phyloP scores from a whole-genome alignment of 139 green algal species.

The Chlamydomonas incerta region DNA sequence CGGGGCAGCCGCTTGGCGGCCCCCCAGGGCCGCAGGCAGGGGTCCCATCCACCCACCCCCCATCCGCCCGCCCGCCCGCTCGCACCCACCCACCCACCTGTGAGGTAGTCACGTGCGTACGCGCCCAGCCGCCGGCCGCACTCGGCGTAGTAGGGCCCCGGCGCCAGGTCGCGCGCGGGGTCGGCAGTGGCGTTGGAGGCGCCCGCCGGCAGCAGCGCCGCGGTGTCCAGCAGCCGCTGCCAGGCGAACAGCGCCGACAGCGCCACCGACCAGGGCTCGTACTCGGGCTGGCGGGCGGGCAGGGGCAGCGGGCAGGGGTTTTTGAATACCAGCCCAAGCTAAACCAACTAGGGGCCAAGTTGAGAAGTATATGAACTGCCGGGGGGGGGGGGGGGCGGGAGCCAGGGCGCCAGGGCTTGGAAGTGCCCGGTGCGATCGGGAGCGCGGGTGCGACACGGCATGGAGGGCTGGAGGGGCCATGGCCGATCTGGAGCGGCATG shows the following conservation, averaged over 20 bases:
- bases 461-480: too few relatives aligned
- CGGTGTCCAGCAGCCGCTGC: constrained; percentile 37
- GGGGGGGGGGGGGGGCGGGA: too few relatives aligned
- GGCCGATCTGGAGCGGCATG: too few relatives aligned
- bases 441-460: too few relatives aligned
- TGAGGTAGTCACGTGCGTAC: neutral
- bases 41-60: neutral
- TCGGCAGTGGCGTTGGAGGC: neutral
- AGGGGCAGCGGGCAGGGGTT: constrained; percentile 4
- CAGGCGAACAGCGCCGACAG: constrained; percentile 41
- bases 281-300: constrained; percentile 31
- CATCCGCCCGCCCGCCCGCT: too few relatives aligned
- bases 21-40: neutral
- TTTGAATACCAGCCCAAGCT: too few relatives aligned
- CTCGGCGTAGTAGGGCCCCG: neutral
- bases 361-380: too few relatives aligned
- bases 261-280: constrained; percentile 59
- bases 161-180: neutral
- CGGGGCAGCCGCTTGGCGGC: too few relatives aligned
- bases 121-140: neutral
- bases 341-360: too few relatives aligned
- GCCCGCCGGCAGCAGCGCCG: neutral
- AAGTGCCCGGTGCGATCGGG: too few relatives aligned
- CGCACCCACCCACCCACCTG: neutral
- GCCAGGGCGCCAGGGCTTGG: too few relatives aligned